Conservation (phyloP, 345 rosid genomes). For the Lumnitzera littorea region DNA sequence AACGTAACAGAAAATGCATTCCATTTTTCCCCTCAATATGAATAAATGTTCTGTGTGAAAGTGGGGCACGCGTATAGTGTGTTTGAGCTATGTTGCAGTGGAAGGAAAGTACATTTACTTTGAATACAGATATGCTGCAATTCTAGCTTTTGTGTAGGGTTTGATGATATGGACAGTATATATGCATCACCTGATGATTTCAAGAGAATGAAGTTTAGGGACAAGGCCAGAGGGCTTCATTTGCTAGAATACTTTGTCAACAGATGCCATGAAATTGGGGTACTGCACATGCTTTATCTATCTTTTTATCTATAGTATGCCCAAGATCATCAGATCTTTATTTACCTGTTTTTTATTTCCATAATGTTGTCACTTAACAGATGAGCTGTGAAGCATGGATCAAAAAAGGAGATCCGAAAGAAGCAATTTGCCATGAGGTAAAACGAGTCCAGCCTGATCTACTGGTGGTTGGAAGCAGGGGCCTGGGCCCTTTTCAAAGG, state of each 20-base stretch:
- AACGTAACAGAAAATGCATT: too few species aligned
- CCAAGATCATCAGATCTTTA: too few species aligned
- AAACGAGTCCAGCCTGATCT: conserved; percentile 72
- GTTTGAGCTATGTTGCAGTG: too few species aligned
- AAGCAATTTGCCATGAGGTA: conserved; percentile 86
- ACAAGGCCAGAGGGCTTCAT: conserved; percentile 66
- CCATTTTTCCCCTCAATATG: too few species aligned
- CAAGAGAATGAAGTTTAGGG: conserved; percentile 40
- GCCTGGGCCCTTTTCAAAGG: conserved; percentile 96
- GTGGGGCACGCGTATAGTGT: too few species aligned
- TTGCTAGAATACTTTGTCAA: conserved; percentile 84
- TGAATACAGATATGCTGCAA: too few species aligned
- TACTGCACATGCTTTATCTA: conserved; percentile 16
- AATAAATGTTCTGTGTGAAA: too few species aligned
- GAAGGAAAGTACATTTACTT: too few species aligned
- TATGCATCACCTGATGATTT: conserved; percentile 91
- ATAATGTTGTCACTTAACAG: conserved; percentile 27
- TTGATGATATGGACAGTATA: conserved; percentile 77
- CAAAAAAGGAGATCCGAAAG: conserved; percentile 81
- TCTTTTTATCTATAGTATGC: neutral
- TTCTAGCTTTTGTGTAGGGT: conserved; percentile 34
- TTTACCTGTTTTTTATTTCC: neutral
- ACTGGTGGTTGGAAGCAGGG: conserved; percentile 84
- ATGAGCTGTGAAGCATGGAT: conserved; percentile 87
- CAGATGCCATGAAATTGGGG: conserved; percentile 77